These are phyloP conservation scores for Xerocomus spinulosus DNA, from an alignment of 768 basidiomycete species.

Conservation along the genomic window DNA sequence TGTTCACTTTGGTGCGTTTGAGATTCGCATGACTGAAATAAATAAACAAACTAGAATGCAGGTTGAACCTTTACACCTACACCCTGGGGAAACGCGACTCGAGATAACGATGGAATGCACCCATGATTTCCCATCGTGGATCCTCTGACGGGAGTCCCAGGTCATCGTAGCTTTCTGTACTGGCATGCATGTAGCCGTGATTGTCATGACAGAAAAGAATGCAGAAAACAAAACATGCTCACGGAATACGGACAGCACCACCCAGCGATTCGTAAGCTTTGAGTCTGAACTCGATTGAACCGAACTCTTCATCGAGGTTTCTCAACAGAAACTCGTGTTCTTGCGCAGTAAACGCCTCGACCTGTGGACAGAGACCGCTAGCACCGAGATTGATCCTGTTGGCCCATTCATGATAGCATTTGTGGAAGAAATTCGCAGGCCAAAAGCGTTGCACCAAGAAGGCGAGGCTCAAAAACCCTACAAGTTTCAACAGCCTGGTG, in stretches of 20 bases:
- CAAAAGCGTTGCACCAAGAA: slow-evolving; percentile 10
- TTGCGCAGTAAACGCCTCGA: slow-evolving; percentile 10
- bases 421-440: background rate
- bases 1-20: slow-evolving; percentile 52
- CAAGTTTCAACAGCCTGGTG: background rate
- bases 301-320: slow-evolving; percentile 23
- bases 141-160: slow-evolving; percentile 47
- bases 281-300: slow-evolving; percentile 22
- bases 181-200: slow-evolving; percentile 12
- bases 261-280: slow-evolving; percentile 32
- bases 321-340: slow-evolving; percentile 16
- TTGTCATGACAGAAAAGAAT: background rate
- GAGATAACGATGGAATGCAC: slow-evolving; percentile 21
- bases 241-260: slow-evolving; percentile 35
- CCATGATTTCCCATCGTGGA: slow-evolving; percentile 36
- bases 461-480: slow-evolving; percentile 9
- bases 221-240: background rate
- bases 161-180: slow-evolving; percentile 51
- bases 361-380: slow-evolving; percentile 27
- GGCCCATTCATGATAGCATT: background rate
- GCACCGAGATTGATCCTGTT: background rate
- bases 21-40: slow-evolving; percentile 41
- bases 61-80: slow-evolving; percentile 32
- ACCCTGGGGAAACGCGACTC: slow-evolving; percentile 55
- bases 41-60: background rate